These are phyloP conservation scores for Aspergillus baeticus DNA, from an alignment of 495 filamentous ascomycete genomes.

Conservation along the genomic window DNA sequence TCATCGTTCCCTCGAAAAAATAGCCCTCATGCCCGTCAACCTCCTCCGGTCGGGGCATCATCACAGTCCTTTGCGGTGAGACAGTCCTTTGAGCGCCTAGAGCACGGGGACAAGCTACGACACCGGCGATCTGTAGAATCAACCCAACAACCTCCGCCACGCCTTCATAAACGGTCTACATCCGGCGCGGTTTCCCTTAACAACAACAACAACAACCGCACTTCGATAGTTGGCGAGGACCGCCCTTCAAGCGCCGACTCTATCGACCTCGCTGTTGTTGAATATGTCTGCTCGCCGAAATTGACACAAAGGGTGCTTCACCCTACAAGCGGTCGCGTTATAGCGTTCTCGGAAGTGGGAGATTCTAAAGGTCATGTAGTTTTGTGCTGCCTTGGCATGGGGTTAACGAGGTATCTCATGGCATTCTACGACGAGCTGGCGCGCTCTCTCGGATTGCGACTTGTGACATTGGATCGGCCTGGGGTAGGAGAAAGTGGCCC, in stretches of 20 bases:
- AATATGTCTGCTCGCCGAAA: slow-evolving; percentile 80
- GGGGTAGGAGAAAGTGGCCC: slow-evolving; percentile 91
- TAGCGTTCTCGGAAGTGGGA: slow-evolving; percentile 96
- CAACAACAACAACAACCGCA: no score
- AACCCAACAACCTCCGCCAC: slow-evolving; percentile 32
- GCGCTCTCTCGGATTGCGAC: slow-evolving; percentile 77
- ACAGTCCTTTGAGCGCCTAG: slow-evolving; percentile 35
- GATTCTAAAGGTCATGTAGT: slow-evolving; percentile 90
- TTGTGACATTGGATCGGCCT: slow-evolving; percentile 93
- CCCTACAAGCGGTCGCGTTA: slow-evolving; percentile 79
- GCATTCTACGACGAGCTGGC: slow-evolving; percentile 98
- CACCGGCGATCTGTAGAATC: slow-evolving; percentile 40
- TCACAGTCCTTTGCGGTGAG: slow-evolving; percentile 37
- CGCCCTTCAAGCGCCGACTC: slow-evolving; percentile 79
- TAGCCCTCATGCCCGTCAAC: slow-evolving; percentile 44
- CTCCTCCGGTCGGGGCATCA: slow-evolving; percentile 40
- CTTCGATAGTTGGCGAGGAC: slow-evolving; percentile 35
- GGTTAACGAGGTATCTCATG: slow-evolving; percentile 90
- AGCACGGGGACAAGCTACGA: slow-evolving; percentile 33
- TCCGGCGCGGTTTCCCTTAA: slow-evolving; percentile 35
- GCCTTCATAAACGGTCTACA: slow-evolving; percentile 40
- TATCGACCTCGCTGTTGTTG: slow-evolving; percentile 80
- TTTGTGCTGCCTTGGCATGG: slow-evolving; percentile 98
- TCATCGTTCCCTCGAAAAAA: slow-evolving; percentile 44
- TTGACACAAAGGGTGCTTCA: slow-evolving; percentile 84